phyloP scores from a whole-genome alignment of 768 basidiomycete species.

The Podaxis sp. region DNA sequence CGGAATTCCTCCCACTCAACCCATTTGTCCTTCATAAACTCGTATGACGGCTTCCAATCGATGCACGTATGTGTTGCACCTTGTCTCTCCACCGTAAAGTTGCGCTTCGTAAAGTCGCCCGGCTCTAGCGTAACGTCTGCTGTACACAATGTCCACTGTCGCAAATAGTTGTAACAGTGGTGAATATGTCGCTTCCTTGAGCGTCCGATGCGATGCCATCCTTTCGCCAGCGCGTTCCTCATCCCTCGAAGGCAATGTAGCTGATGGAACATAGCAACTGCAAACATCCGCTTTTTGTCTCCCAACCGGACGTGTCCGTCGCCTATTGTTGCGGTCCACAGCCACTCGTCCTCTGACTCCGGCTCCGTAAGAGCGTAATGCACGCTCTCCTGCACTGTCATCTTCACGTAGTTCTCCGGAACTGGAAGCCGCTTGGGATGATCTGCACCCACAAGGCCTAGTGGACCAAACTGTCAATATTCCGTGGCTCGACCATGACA shows the following conservation, averaged over 20 bases:
- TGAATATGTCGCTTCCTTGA: slow-evolving; percentile 24
- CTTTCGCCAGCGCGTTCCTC: slow-evolving; percentile 22
- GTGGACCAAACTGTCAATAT: neutral
- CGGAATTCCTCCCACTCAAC: slow-evolving; percentile 26
- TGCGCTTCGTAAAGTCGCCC: slow-evolving; percentile 30
- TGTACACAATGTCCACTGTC: slow-evolving; percentile 39
- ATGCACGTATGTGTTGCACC: slow-evolving; percentile 37
- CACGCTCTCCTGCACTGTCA: slow-evolving; percentile 24
- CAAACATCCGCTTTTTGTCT: slow-evolving; percentile 26
- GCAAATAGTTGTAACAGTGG: slow-evolving; percentile 47
- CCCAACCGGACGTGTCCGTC: slow-evolving; percentile 24
- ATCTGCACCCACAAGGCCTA: slow-evolving; percentile 24
- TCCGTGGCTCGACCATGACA: neutral
- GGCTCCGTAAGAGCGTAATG: slow-evolving; percentile 23
- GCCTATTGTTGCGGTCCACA: slow-evolving; percentile 24
- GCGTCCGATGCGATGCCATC: slow-evolving; percentile 17
- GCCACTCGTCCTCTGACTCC: slow-evolving; percentile 25
- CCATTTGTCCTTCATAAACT: slow-evolving; percentile 30
- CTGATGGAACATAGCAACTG: slow-evolving; percentile 41
- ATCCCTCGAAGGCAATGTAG: slow-evolving; percentile 39
- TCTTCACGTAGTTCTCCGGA: slow-evolving; percentile 21
- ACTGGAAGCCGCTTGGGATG: slow-evolving; percentile 24
- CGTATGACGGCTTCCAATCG: slow-evolving; percentile 35
- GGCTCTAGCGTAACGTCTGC: slow-evolving; percentile 47
- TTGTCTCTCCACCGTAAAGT: slow-evolving; percentile 29